phyloP scores from a whole-genome alignment of 768 basidiomycete species.

The Chalciporus piperatus region DNA sequence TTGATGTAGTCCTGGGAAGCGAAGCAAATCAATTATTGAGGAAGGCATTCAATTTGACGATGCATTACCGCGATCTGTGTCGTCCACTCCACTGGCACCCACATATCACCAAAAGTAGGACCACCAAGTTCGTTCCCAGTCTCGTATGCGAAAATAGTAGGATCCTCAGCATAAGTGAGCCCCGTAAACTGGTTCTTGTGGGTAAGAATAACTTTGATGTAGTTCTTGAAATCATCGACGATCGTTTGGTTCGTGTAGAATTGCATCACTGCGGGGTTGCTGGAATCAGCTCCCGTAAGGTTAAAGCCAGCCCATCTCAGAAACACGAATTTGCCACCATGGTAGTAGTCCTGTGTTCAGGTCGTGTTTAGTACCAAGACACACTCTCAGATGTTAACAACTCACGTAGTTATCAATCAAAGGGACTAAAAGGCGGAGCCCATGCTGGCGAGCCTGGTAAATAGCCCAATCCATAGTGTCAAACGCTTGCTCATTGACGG shows the following conservation, averaged over 20 bases:
- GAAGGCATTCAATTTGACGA: background rate
- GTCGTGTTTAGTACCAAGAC: background rate
- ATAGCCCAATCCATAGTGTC: constrained; percentile 31
- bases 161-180: constrained; percentile 9
- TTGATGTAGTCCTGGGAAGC: background rate
- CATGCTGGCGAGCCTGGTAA: constrained; percentile 8
- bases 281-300: constrained; percentile 23
- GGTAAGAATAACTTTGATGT: constrained; percentile 32
- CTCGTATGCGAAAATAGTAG: constrained; percentile 1
- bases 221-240: constrained; percentile 48
- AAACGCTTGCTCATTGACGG: constrained; percentile 26
- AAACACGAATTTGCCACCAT: constrained; percentile 32
- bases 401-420: constrained; percentile 21
- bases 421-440: constrained; percentile 14
- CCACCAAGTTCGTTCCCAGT: constrained; percentile 8
- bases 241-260: constrained; percentile 51
- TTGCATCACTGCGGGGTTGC: constrained; percentile 21
- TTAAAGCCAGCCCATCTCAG: constrained; percentile 20
- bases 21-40: background rate
- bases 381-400: background rate
- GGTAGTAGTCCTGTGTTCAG: constrained; percentile 19
- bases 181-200: constrained; percentile 15
- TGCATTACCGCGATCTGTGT: constrained; percentile 19
- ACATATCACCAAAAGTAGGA: background rate
- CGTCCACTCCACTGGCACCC: constrained; percentile 5